Percentiles rank a stretch among this genome's conserved stretches.
Evolutionary conservation across 805 yeast genomes (phyloP).

Genomic region (Suhomyces pyralidae): DNA sequence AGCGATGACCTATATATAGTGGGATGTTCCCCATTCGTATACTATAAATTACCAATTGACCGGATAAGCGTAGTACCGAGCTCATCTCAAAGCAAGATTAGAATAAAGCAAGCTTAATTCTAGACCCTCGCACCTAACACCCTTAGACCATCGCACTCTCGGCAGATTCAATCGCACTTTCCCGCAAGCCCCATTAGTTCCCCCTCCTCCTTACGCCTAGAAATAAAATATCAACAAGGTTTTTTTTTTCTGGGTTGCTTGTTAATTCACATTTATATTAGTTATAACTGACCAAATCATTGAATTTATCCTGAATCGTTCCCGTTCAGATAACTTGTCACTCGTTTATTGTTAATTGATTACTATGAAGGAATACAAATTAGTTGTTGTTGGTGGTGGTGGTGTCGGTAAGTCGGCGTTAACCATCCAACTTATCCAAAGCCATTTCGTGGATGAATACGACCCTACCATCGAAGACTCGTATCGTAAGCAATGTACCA

Average conservation of each 20-base stretch:
- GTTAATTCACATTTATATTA: neutral
- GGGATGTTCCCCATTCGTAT: neutral
- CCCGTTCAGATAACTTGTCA: neutral
- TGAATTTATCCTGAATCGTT: neutral
- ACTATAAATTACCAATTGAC: neutral
- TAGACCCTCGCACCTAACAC: neutral
- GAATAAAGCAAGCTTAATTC: too few relatives aligned
- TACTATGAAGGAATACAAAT: slow-evolving; percentile 69
- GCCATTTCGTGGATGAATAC: slow-evolving; percentile 94
- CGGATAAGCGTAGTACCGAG: neutral
- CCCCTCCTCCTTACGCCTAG: neutral
- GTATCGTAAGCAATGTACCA: slow-evolving; percentile 80
- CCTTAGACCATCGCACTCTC: neutral
- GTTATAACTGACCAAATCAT: neutral
- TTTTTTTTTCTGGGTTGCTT: neutral
- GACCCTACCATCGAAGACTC: slow-evolving; percentile 97
- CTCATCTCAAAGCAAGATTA: neutral
- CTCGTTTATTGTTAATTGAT: neutral
- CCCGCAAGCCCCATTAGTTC: neutral
- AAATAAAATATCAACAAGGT: neutral
- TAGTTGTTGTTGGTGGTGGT: slow-evolving; percentile 98
- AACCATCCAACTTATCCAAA: slow-evolving; percentile 91
- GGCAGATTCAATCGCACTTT: neutral
- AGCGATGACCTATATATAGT: neutral
- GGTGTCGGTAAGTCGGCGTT: slow-evolving; percentile 98